A percentile compares a stretch with the other conserved stretches of the same genome.
These are phyloP conservation scores for Penicillium subrubescens DNA, from an alignment of 495 filamentous ascomycete genomes.

Conservation along the genomic window DNA sequence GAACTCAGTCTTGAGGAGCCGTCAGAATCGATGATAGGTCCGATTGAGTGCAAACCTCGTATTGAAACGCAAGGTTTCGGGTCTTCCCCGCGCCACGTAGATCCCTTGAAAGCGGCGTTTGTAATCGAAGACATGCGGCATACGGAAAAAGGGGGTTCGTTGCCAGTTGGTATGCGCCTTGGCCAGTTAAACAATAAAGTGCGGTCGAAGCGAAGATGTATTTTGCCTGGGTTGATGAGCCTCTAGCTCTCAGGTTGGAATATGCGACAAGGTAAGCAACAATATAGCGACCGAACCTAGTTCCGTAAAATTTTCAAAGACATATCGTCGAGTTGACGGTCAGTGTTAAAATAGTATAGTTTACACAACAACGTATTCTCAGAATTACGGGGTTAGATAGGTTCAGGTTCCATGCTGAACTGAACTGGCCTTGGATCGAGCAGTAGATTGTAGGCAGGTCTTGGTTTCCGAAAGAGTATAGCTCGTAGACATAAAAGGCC, in stretches of 20 bases:
- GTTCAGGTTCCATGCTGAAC: no score
- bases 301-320: no score
- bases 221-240: background rate
- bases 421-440: no score
- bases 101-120: background rate
- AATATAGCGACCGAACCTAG: no score
- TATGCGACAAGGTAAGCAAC: no score
- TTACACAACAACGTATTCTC: no score
- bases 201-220: background rate
- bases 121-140: background rate
- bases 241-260: no score
- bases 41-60: background rate
- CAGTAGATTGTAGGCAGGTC: no score
- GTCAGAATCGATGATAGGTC: background rate
- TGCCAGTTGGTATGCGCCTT: background rate
- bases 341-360: no score
- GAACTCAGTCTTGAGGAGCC: background rate
- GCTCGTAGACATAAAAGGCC: background rate
- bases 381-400: no score
- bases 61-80: background rate
- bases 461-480: no score
- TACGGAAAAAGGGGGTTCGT: background rate
- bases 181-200: background rate
- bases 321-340: no score
- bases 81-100: background rate